Percentiles rank a stretch among this genome's conserved stretches.
Conservation (phyloP, 345 rosid genomes). For the Populus euphratica region DNA sequence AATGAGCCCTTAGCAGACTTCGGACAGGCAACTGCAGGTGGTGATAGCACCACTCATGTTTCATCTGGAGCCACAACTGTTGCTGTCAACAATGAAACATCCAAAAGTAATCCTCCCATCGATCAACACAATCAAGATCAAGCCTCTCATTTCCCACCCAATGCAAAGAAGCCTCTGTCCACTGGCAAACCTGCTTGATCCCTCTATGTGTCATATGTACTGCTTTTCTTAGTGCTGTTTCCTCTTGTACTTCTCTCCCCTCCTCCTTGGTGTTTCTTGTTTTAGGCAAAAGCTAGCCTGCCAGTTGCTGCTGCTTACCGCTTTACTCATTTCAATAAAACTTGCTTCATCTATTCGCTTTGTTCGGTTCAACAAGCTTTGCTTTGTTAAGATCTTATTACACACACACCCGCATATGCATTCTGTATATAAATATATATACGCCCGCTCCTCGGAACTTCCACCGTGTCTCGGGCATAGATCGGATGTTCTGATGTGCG, state of each 20-base stretch:
- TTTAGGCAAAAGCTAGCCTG: neutral
- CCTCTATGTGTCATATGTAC: neutral
- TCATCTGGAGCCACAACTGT: too few species aligned
- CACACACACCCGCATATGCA: neutral
- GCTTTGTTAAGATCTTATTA: neutral
- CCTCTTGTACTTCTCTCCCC: neutral
- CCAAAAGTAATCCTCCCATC: neutral
- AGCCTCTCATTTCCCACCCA: neutral
- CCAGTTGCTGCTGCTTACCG: neutral
- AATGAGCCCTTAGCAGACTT: conserved; percentile 5
- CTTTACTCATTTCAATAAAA: neutral
- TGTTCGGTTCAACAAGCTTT: neutral
- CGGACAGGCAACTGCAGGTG: neutral
- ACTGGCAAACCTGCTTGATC: neutral
- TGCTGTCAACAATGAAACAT: neutral
- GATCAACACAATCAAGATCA: neutral
- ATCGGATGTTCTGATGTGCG: neutral
- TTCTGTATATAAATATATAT: too few species aligned
- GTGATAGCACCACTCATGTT: neutral
- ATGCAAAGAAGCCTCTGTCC: neutral
- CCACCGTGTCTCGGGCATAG: neutral
- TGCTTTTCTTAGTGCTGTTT: neutral
- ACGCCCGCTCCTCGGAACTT: too few species aligned
- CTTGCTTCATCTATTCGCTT: neutral
- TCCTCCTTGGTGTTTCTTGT: neutral